Conservation (phyloP, 495 filamentous ascomycete species). For the Penicillium nucicola region DNA sequence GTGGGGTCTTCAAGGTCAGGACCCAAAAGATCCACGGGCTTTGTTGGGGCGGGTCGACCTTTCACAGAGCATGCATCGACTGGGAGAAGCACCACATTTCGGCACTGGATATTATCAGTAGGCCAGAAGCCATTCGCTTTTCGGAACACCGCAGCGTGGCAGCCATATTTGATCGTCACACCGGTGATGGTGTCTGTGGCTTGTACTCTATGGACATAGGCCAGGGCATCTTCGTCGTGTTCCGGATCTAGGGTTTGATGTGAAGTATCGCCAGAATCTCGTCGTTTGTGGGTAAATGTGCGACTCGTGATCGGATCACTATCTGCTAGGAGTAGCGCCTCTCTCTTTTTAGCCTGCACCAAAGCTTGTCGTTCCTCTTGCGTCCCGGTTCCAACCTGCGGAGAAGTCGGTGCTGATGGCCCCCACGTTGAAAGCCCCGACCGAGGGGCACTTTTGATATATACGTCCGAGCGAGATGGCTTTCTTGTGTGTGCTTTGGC, state of each 20-base stretch:
- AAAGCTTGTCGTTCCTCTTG: conserved; percentile 54
- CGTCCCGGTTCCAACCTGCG: conserved; percentile 50
- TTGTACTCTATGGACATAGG: conserved; percentile 86
- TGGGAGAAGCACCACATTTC: conserved; percentile 77
- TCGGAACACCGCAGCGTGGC: conserved; percentile 70
- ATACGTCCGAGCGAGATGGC: conserved; percentile 42
- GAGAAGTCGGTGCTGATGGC: conserved; percentile 39
- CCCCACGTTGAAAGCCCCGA: conserved; percentile 51
- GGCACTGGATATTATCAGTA: conserved; percentile 80
- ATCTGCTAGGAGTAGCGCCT: conserved; percentile 56
- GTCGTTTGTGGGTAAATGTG: conserved; percentile 53
- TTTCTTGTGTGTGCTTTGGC: conserved; percentile 35
- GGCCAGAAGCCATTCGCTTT: conserved; percentile 94
- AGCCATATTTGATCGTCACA: conserved; percentile 85
- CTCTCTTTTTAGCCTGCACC: conserved; percentile 60
- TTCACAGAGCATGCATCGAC: conserved; percentile 88
- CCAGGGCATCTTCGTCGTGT: conserved; percentile 69
- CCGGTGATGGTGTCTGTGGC: conserved; percentile 83
- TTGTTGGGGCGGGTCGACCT: conserved; percentile 50
- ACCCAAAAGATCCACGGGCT: conserved; percentile 33
- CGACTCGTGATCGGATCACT: conserved; percentile 43
- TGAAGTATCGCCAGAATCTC: conserved; percentile 53
- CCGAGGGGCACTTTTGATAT: conserved; percentile 36
- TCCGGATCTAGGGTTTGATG: conserved; percentile 39
- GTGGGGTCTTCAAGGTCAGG: conserved; percentile 34